Percentiles rank a stretch among this genome's conserved stretches.
Evolutionary conservation across 441 rosid genomes (phyloP).

Genomic region (Jatropha podagrica): DNA sequence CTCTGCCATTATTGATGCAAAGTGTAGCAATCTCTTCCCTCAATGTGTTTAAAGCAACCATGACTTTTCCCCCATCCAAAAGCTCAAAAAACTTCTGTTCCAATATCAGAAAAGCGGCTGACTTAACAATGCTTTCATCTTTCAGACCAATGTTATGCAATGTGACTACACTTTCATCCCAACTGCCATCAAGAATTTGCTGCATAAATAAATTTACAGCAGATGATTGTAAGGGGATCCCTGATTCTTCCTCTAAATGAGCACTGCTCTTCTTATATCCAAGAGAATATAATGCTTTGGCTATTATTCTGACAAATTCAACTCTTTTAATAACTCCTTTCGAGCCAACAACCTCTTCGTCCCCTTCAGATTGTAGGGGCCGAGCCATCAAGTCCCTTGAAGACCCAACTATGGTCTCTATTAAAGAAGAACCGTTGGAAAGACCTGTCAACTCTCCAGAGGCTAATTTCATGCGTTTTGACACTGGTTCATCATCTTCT

Average conservation of each 20-base stretch:
- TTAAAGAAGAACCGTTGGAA: constrained; percentile 46
- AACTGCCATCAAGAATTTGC: constrained; percentile 51
- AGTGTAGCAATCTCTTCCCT: constrained; percentile 64
- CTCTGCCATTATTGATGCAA: constrained; percentile 30
- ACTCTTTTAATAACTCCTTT: constrained; percentile 55
- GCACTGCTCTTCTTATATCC: constrained; percentile 63
- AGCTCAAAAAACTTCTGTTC: constrained; percentile 66
- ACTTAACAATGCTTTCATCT: constrained; percentile 45
- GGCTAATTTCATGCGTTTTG: constrained; percentile 57
- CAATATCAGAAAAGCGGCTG: constrained; percentile 54
- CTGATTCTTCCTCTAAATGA: constrained; percentile 64
- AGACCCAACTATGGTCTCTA: constrained; percentile 38
- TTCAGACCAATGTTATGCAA: constrained; percentile 41
- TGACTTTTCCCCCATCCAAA: constrained; percentile 40
- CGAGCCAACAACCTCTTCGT: constrained; percentile 52
- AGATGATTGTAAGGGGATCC: constrained; percentile 50
- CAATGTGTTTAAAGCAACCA: constrained; percentile 55
- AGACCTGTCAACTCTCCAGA: constrained; percentile 38
- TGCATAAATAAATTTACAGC: constrained; percentile 42
- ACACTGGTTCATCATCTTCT: constrained; percentile 69
- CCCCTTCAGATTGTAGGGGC: constrained; percentile 55
- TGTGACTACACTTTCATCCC: constrained; percentile 52
- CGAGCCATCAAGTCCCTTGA: constrained; percentile 58
- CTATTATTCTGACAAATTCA: constrained; percentile 59
- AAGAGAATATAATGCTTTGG: constrained; percentile 57